Base-by-base conservation (phyloP, 2,329 filamentous ascomycete genomes). In the Fusarium cicatricum region DNA sequence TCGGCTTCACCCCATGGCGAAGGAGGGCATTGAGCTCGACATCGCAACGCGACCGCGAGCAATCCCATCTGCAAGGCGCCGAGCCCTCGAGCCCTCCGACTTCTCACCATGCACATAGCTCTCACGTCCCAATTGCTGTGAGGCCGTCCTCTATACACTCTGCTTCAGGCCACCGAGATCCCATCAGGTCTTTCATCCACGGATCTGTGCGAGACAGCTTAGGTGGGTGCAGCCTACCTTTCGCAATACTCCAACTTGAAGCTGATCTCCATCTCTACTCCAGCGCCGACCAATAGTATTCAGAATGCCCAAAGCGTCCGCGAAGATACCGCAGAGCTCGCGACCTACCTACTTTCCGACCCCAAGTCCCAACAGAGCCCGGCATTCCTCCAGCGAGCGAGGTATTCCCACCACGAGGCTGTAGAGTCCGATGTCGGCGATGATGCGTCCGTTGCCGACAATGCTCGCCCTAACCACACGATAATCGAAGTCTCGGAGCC, bases 321-420 rank as follows among this genome's bases (percentile, higher is more conserved):
- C 61, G 89, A 95, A 75, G 89, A 95, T 71, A 96, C 92, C 3
- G 91, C 92, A 45, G 91, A 96, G 75, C 81, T 97, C 52, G 92
- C 92, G 37, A 91, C 86, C 15, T 92, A 93, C 71, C 88, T 91
- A 43, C 82, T 97, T 23, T 88, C 88, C 33, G 86, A 90, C 65
- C 82, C 82, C 65, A 76, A 80, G 52, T 72, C 76, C 53, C 66
- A 72, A 37, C 76, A 74, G 37, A 77, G 72, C 56, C 75, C 79
- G 5, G 76, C 78, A 10, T 82, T 85, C 54, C 74, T 85, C n/a
- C 71, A 73, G 19, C 71, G 73, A 33, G 60, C 67, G 8, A 68
- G 73, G 54, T 49, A 66, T 12, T 73, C 71, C 1, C 42, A 68
- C 15, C 69, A 71, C 12, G 72, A 74, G 28, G 52, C 65, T 11